Evolutionary conservation across 768 basidiomycete species (phyloP), one percentile per base, ranked within the genome.

Genomic region (Hericium coralloides): DNA sequence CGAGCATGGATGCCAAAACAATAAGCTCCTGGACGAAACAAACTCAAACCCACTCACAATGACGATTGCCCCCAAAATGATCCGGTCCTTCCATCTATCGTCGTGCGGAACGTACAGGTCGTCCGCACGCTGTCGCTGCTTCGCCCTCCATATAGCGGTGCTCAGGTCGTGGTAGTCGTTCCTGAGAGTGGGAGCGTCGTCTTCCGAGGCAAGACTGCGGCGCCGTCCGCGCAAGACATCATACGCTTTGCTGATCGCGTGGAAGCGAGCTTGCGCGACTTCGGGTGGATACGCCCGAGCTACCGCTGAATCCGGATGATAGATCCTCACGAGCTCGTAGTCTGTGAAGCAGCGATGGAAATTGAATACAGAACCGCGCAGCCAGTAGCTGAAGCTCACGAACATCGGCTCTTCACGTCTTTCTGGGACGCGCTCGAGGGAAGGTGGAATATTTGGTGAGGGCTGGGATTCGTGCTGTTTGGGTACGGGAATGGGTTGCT

Each of bases 261-360:
- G 84, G 62, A 90, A 90, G 12, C 80, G 83, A 6, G 77, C 74
- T 63, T 87, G 84, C 3, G 80, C 79, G 2, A 75, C 66, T 15
- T 79, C 78, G 0, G 79, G 63, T 7, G 82, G 69, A 12, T 77
- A 43, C 3, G 66, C 66, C 4, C 76, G 73, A 20, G 72, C 72
- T 20, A 72, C 49, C 22, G 75, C 72, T 43, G 85, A 84, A 67
- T 91, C 88, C 2, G 88, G 88, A 67, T 91, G 88, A 68, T 90
- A 88, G 57, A 88, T 76, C 41, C 84, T 77, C 36, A 90, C 89
- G 48, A 91, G 86, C 60, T 89, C 88, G 64, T 82, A 88, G 68
- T 90, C 88, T 91, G 61, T 25, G 20, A n/a, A 17, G 36, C 25
- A 31, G 37, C 23, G 49, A 25, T 3, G 38, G 12, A 6, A 38